Evolutionary conservation across 495 filamentous ascomycete genomes (phyloP), one percentile per base, ranked within the genome.

Genomic region (Aspergillus nidulans): DNA sequence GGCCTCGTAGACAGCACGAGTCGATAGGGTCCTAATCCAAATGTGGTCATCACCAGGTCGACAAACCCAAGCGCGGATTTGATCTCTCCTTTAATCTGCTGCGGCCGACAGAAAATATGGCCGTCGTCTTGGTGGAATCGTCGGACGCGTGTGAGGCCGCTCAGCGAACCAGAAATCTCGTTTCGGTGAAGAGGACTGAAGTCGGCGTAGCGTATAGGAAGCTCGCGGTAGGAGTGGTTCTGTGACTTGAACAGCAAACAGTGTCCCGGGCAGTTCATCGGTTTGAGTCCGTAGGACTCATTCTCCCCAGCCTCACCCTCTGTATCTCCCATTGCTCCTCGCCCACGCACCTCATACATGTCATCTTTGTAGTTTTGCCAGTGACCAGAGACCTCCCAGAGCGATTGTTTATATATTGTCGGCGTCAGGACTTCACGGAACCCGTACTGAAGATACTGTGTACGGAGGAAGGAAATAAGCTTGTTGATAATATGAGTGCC

Each of bases 41-140:
- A 84, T 0, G 85, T 86, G 23, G 75, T 75, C 74, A 96, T 96
- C 1, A 88, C 85, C 64, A 89, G 77, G 6, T 84, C 75, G 34
- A 96, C 85, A 64, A 97, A 95, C 5, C 87, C 83, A 48, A 97
- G 71, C 4, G 90, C 91, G 52, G 79, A 81, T 25, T 76, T 73
- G 46, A 97, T 95, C 70, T 97, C 92, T 9, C 82, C 75, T 52
- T 85, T 77, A 55, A 97, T 89, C 71, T 97, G 92, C 30, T 77
- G 77, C 40, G 88, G 90, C 10, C 88, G 83, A 67, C 92, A 96
- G 71, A 97, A 97, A 38, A 97, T 95, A 65, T 97, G 92, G 1
- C 89, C 92, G 63, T 97, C 92, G 64, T 97, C 92, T 68, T 97
- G 92, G 69, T 97, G 92, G 65, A 97, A 97, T n/a, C 90, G 79